Percentiles rank a stretch among this genome's conserved stretches.
Evolutionary conservation across 148 eudicot genomes (phyloP).

Genomic region (Amaranthus cruentus): DNA sequence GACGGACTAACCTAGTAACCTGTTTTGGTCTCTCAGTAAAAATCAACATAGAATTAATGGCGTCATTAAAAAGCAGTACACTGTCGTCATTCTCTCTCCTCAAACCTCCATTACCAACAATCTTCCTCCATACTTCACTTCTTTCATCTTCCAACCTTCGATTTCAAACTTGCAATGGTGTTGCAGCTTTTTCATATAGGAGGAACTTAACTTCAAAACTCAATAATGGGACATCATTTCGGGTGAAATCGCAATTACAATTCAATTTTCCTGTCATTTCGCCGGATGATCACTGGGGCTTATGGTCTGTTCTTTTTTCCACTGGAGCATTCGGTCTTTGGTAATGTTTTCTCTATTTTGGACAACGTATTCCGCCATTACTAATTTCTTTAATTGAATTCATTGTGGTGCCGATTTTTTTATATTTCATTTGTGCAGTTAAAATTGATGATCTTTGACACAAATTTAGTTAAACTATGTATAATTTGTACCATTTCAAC

Average conservation of each 20-base stretch:
- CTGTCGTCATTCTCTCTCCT: constrained; percentile 16
- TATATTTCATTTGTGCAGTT: too few relatives aligned
- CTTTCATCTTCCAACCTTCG: neutral
- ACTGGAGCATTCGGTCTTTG: constrained; percentile 75
- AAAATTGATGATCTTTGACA: too few relatives aligned
- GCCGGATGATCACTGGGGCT: constrained; percentile 74
- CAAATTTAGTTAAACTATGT: too few relatives aligned
- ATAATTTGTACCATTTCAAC: too few relatives aligned
- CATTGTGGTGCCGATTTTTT: too few relatives aligned
- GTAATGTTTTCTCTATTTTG: constrained; percentile 26
- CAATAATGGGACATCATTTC: constrained; percentile 15
- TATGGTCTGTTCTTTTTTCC: constrained; percentile 72
- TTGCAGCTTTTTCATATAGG: neutral
- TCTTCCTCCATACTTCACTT: constrained; percentile 1
- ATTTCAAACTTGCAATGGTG: neutral
- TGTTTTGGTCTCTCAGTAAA: neutral
- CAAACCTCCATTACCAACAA: neutral
- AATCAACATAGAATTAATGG: constrained; percentile 21
- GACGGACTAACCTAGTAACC: too few relatives aligned
- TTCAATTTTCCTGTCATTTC: constrained; percentile 51
- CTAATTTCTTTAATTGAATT: too few relatives aligned
- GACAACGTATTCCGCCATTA: too few relatives aligned
- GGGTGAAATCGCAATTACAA: constrained; percentile 29
- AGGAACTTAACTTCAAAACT: constrained; percentile 3
- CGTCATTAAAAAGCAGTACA: constrained; percentile 10